Evolutionary conservation across 2,329 filamentous ascomycete species (phyloP).

Genomic region (Sodiomyces alkalinus): DNA sequence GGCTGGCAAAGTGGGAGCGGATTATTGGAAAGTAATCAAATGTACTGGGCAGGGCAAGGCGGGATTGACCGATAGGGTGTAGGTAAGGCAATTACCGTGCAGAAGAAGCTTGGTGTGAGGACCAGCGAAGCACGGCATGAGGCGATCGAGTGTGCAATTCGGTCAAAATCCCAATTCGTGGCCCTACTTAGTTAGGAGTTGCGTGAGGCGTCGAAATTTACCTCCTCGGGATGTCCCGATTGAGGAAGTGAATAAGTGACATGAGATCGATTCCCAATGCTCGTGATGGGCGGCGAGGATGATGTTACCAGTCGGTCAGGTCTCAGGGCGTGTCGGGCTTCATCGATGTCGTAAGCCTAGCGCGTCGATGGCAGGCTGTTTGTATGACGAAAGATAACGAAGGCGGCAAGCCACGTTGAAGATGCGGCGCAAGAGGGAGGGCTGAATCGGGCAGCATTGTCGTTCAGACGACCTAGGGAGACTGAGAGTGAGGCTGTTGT

Average conservation of each 20-base stretch:
- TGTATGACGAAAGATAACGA: not conserved
- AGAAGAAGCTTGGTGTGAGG: no score
- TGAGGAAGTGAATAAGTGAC: not conserved
- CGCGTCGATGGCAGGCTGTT: not conserved
- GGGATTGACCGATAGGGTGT: no score
- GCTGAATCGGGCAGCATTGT: constrained; percentile 1
- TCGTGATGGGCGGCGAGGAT: not conserved
- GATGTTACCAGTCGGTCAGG: not conserved
- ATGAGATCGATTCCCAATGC: not conserved
- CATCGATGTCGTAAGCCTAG: not conserved
- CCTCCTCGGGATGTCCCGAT: not conserved
- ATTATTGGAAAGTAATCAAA: not conserved
- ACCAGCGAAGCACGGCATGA: no score
- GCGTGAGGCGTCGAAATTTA: no score
- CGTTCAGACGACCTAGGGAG: no score
- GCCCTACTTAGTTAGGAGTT: no score
- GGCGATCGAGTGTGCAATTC: no score
- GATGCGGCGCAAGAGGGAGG: not conserved
- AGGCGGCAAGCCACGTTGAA: not conserved
- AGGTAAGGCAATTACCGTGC: no score
- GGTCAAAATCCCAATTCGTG: no score
- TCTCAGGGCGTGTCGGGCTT: not conserved
- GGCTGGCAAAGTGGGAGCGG: not conserved
- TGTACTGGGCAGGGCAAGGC: no score
- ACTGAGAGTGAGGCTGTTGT: no score